Conservation (phyloP, 2,329 filamentous ascomycete genomes). For the Ilyonectria sp. region DNA sequence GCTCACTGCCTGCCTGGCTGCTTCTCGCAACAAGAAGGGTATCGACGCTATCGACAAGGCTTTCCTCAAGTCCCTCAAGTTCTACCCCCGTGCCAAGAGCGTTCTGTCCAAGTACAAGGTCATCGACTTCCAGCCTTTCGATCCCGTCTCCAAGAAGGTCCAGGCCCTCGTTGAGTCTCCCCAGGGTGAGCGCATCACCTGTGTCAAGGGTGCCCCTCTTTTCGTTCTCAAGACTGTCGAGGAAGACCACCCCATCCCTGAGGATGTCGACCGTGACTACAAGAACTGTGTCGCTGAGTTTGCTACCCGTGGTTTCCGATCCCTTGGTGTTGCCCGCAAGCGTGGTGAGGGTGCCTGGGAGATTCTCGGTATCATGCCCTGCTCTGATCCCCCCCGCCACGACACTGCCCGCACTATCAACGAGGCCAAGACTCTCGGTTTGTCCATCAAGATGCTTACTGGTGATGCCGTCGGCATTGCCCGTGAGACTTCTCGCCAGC, state of each 20-base stretch:
- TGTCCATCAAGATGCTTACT: slow-evolving; percentile 97
- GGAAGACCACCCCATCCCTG: slow-evolving; percentile 85
- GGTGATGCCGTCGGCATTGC: slow-evolving; percentile 95
- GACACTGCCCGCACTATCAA: slow-evolving; percentile 92
- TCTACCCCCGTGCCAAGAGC: slow-evolving; percentile 86
- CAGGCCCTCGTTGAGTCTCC: slow-evolving; percentile 87
- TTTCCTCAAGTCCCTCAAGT: slow-evolving; percentile 88
- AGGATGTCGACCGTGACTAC: slow-evolving; percentile 85
- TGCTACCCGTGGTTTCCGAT: slow-evolving; percentile 93
- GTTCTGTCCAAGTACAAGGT: slow-evolving; percentile 89
- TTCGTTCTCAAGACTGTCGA: slow-evolving; percentile 91
- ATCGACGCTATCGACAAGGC: slow-evolving; percentile 96
- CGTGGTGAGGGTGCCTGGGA: slow-evolving; percentile 87
- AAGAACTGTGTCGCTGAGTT: slow-evolving; percentile 95
- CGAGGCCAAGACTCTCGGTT: slow-evolving; percentile 88
- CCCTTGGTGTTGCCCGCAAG: slow-evolving; percentile 93
- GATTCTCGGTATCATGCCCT: slow-evolving; percentile 95
- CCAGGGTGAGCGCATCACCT: slow-evolving; percentile 86
- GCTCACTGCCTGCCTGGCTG: slow-evolving; percentile 91
- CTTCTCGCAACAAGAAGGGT: slow-evolving; percentile 95
- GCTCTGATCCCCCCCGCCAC: slow-evolving; percentile 91
- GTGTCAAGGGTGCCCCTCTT: slow-evolving; percentile 92
- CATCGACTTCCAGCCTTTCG: slow-evolving; percentile 88
- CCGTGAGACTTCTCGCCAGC: slow-evolving; percentile 90
- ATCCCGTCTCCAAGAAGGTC: slow-evolving; percentile 95